Conservation (phyloP, 345 rosid genomes). For the Pistacia integerrima region DNA sequence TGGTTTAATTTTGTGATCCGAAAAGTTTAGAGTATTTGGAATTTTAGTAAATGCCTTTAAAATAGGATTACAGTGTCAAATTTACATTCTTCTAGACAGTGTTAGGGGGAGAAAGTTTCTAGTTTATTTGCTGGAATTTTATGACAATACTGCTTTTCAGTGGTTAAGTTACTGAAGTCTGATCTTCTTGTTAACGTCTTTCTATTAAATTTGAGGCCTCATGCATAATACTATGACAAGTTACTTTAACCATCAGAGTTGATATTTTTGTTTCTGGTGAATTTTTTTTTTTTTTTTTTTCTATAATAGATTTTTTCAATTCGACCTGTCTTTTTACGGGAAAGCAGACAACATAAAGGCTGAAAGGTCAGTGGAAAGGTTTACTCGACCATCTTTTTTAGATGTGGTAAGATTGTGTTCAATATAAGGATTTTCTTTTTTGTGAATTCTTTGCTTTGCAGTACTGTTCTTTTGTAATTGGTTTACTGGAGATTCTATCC, state of each 20-base stretch:
- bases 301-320: conserved; percentile 60
- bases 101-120: too few relatives aligned
- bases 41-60: background rate
- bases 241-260: conserved; percentile 23
- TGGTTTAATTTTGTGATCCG: background rate
- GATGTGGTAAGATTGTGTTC: conserved; percentile 56
- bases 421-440: conserved; percentile 21
- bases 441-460: conserved; percentile 16
- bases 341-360: conserved; percentile 59
- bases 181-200: conserved; percentile 6
- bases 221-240: conserved; percentile 23
- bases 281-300: conserved; percentile 33
- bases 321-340: conserved; percentile 57
- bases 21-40: background rate
- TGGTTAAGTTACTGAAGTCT: conserved; percentile 8
- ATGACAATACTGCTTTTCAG: conserved; percentile 3
- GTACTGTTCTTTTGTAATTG: conserved; percentile 12
- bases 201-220: conserved; percentile 19
- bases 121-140: conserved; percentile 9
- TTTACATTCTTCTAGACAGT: background rate
- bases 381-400: conserved; percentile 46
- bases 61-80: background rate
- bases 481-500: conserved; percentile 13
- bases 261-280: conserved; percentile 39
- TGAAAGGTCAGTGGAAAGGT: conserved; percentile 60